Base-by-base conservation (phyloP, 495 filamentous ascomycete genomes). In the Xylaria sp. region DNA sequence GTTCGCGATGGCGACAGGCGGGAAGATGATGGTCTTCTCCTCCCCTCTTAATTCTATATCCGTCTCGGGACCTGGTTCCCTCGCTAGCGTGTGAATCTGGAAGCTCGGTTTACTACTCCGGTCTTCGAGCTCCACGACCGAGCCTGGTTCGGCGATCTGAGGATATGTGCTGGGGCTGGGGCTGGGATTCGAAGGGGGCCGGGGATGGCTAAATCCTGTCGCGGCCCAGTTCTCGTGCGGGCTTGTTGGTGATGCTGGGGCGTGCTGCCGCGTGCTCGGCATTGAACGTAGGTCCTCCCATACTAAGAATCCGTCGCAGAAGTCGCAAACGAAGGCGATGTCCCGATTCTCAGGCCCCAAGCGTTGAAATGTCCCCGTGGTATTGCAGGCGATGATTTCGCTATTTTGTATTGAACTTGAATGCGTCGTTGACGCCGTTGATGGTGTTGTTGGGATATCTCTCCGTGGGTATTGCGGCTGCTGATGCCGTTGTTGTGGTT, bases 291-390 rank as follows among this genome's bases (percentile, higher is more conserved):
- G 71, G 70, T 86, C 81, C 37, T 81, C 77, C 84, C 84, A 86
- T 29, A 86, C 76, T 15, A 86, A 70, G 50, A 80, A 82, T 9
- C 84, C 84, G 72, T 85, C 82, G 78, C 84, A 86, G 69, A 82
- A 86, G 72, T 86, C 81, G 72, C 84, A 86, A 0, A 85, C 79
- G 66, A 85, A 86, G 1, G 84, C 83, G 21, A 82, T 80, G 68
- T 85, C 82, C n/a, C 40, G 58, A 15, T 70, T 63, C 35, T 58
- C 68, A 11, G 68, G 68, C 4, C 31, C 68, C 46, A 84, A 74
- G 7, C 81, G 77, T 75, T 84, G 78, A 63, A 86, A 85, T 15
- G 33, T 61, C 4, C 70, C 70, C 33, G 68, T 70, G 3, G 58
- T 55, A 24, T 70, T 70, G 19, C 68, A 70, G 61, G 68, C 78